These are phyloP conservation scores for Talaromyces islandicus DNA, from an alignment of 2,329 filamentous ascomycete genomes.

Conservation along the genomic window DNA sequence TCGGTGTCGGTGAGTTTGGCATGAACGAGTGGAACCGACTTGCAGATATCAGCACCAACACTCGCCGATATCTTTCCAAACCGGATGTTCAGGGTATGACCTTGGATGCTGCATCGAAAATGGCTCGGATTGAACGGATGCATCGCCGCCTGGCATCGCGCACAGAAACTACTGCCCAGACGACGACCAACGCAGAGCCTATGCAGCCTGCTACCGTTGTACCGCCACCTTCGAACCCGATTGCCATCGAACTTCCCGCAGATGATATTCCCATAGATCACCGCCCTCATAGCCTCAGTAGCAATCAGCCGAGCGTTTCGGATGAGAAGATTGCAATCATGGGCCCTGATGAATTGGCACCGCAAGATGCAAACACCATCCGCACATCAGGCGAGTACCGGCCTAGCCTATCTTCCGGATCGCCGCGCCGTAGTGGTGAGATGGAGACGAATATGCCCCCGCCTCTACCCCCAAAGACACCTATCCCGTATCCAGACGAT, in stretches of 20 bases:
- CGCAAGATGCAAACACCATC: conserved; percentile 20
- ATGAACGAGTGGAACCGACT: conserved; percentile 98
- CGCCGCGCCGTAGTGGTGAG: conserved; percentile 33
- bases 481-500: conserved; percentile 51
- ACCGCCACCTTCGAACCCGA: conserved; percentile 34
- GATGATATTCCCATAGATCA: conserved; percentile 32
- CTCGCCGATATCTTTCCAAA: conserved; percentile 72
- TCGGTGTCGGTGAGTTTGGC: conserved; percentile 91
- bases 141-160: conserved; percentile 60
- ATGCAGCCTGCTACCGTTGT: conserved; percentile 19
- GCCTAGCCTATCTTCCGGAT: conserved; percentile 31
- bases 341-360: conserved; percentile 48
- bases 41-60: conserved; percentile 92
- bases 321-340: conserved; percentile 64
- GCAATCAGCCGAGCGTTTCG: conserved; percentile 39
- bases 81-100: conserved; percentile 71
- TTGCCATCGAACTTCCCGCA: conserved; percentile 55
- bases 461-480: conserved; percentile 71
- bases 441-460: conserved; percentile 45
- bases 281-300: conserved; percentile 16
- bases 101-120: conserved; percentile 67
- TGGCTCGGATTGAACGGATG: conserved; percentile 76
- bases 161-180: conserved; percentile 29
- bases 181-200: neutral
- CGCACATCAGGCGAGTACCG: conserved; percentile 27